Percentiles rank a stretch among this genome's conserved stretches.
Evolutionary conservation across 1,284 basidiomycete species (phyloP).

Genomic region (Anthracocystis walkeri): DNA sequence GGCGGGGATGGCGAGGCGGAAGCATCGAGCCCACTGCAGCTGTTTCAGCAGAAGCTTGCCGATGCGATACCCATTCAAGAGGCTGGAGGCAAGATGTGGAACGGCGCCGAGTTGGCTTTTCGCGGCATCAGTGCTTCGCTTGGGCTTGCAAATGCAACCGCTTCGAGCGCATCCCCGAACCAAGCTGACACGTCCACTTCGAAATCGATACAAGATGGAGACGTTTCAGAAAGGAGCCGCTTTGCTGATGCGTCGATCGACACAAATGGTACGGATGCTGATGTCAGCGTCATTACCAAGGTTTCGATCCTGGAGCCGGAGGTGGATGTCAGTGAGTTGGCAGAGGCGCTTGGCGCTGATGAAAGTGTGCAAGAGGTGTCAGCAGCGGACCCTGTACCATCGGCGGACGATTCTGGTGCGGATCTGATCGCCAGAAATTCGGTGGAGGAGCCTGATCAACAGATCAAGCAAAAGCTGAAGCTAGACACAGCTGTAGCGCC

Average conservation of each 20-base stretch:
- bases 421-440: background rate
- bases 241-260: conserved; percentile 43
- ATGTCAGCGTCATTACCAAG: conserved; percentile 39
- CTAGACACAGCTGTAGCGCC: background rate
- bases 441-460: background rate
- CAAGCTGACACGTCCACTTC: conserved; percentile 3
- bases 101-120: conserved; percentile 37
- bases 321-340: conserved; percentile 44
- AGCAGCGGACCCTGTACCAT: background rate
- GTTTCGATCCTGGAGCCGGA: conserved; percentile 47
- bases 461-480: background rate
- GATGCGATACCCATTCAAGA: conserved; percentile 39
- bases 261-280: conserved; percentile 16
- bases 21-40: conserved; percentile 38
- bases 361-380: background rate
- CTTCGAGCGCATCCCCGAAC: background rate
- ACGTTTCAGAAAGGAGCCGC: conserved; percentile 20
- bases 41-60: conserved; percentile 20
- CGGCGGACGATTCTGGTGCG: conserved; percentile 8
- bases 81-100: conserved; percentile 52
- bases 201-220: conserved; percentile 16
- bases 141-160: conserved; percentile 20
- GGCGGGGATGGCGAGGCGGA: background rate
- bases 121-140: conserved; percentile 42
- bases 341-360: conserved; percentile 31